Conservation (phyloP, 805 yeast species). For the Cyberlindnera mrakii region DNA sequence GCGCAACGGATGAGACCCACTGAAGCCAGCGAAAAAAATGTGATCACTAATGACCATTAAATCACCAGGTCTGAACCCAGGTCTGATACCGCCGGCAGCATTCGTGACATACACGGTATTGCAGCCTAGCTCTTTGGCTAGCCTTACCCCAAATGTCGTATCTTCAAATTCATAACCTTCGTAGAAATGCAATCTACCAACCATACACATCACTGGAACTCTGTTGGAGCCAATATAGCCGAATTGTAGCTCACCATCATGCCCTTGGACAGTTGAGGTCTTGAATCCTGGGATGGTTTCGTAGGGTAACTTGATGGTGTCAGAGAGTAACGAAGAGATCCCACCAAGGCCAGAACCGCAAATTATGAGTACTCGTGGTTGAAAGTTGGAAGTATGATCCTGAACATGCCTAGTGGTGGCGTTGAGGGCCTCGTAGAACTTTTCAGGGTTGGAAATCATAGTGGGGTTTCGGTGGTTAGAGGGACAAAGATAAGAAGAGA, state of each 20-base stretch:
- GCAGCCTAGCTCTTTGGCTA: conserved; percentile 59
- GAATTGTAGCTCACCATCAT: conserved; percentile 74
- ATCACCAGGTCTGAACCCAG: conserved; percentile 70
- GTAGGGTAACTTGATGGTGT: conserved; percentile 51
- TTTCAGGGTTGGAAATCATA: conserved; percentile 6
- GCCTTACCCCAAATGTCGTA: conserved; percentile 81
- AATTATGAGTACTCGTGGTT: conserved; percentile 68
- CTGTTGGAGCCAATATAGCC: conserved; percentile 65
- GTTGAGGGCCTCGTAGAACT: conserved; percentile 11
- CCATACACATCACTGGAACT: conserved; percentile 87
- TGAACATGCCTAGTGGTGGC: conserved; percentile 15
- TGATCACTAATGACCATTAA: conserved; percentile 89
- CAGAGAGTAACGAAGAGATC: conserved; percentile 43
- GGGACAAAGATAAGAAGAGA: background rate
- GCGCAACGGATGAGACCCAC: conserved; percentile 80
- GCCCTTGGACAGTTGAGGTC: conserved; percentile 84
- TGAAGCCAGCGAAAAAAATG: conserved; percentile 83
- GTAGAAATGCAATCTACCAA: conserved; percentile 86
- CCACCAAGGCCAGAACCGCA: conserved; percentile 97
- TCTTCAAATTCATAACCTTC: conserved; percentile 85
- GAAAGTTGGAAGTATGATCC: conserved; percentile 3
- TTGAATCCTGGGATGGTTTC: conserved; percentile 73
- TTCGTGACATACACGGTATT: conserved; percentile 74
- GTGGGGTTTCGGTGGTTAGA: background rate
- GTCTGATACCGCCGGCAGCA: conserved; percentile 90